Evolutionary conservation across 495 filamentous ascomycete species (phyloP).

Genomic region (Aspergillus mulundensis): DNA sequence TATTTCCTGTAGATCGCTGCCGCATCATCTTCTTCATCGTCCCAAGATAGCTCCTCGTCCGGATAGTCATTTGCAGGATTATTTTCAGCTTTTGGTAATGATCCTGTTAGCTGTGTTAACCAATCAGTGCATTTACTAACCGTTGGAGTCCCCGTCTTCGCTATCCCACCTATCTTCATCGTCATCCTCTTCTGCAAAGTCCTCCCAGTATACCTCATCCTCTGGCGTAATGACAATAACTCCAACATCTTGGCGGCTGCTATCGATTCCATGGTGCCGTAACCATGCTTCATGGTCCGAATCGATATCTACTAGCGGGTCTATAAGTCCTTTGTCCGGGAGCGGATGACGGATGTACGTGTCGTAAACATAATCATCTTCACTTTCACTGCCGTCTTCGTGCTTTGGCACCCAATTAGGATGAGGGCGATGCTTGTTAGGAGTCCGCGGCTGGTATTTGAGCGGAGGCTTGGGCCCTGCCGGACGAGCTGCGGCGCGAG

Average conservation of each 20-base stretch:
- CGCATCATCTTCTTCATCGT: slow-evolving; percentile 51
- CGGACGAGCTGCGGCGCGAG: not conserved
- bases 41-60: slow-evolving; percentile 57
- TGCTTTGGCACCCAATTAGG: too few species aligned
- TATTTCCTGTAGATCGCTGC: slow-evolving; percentile 47
- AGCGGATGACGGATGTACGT: slow-evolving; percentile 52
- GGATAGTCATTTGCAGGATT: slow-evolving; percentile 66
- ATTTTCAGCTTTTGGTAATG: slow-evolving; percentile 48
- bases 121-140: too few species aligned
- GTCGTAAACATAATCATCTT: slow-evolving; percentile 61
- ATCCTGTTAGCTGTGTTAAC: slow-evolving; percentile 10
- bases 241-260: slow-evolving; percentile 44
- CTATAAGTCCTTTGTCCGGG: slow-evolving; percentile 25
- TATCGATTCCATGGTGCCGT: slow-evolving; percentile 28
- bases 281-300: slow-evolving; percentile 28
- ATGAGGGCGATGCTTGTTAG: slow-evolving; percentile 34
- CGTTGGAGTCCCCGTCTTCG: slow-evolving; percentile 61
- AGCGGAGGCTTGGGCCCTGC: slow-evolving; percentile 29
- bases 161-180: slow-evolving; percentile 52
- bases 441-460: slow-evolving; percentile 36
- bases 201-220: slow-evolving; percentile 55
- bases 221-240: slow-evolving; percentile 56
- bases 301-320: slow-evolving; percentile 31
- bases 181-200: slow-evolving; percentile 50
- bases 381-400: slow-evolving; percentile 35